Evolutionary conservation across 164 flowering plant species (phyloP).

Genomic region (grape (Vitis vinifera)): ASM3070453v1 NC_081818.1:8690501-8691000

Average conservation of each 20-base stretch:
- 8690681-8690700: conserved; percentile 50
- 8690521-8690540: conserved; percentile 8
- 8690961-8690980: too few relatives aligned
- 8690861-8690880: conserved; percentile 24
- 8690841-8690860: conserved; percentile 14
- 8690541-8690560: neutral
- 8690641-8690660: conserved; percentile 48
- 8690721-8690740: conserved; percentile 12
- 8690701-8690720: conserved; percentile 52
- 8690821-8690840: neutral
- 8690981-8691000: too few relatives aligned
- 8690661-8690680: conserved; percentile 34
- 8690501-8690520: neutral
- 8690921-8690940: conserved; percentile 13
- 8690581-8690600: conserved; percentile 23
- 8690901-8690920: conserved; percentile 2
- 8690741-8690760: conserved; percentile 8
- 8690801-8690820: conserved; percentile 15
- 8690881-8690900: conserved; percentile 11
- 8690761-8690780: conserved; percentile 7
- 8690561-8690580: neutral
- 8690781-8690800: conserved; percentile 8
- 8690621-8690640: conserved; percentile 42
- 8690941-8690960: conserved; percentile 17
- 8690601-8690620: conserved; percentile 16